Base-by-base conservation (phyloP, 495 filamentous ascomycete species). In the Bryoglossum gracile region DNA sequence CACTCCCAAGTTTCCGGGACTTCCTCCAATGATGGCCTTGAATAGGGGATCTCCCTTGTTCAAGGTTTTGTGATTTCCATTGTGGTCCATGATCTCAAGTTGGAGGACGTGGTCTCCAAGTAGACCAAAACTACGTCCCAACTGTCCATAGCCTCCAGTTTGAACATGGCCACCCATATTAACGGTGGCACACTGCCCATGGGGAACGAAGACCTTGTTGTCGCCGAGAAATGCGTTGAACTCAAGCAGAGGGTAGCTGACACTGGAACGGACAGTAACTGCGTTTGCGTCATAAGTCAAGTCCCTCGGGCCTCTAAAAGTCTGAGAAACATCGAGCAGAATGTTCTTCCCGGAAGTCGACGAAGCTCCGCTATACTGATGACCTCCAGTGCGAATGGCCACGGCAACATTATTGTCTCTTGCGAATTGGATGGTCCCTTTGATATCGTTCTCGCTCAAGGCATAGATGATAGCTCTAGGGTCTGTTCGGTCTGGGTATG, bases 1-100 rank as follows among this genome's bases (percentile, higher is more conserved):
- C 8, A 71, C 62, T 14, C 67, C 66, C 2, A 72, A 53, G 34
- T 71, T 70, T 8, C 68, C 69, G 1, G 67, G 69, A 48, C 69
- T 72, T 8, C 68, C 68, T 17, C 68, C 68, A 10, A 68, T 45
- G 34, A 69, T 59, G 11, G 64, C 66, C 57, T 60, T 62, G 54
- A 70, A 72, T 10, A 69, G 56, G 0, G 61, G 51, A 39, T 69
- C 54, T 16, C 16, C 63, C 0, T 39, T 44, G 32, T 59, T 68
- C 32, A 72, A 34, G 25, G 66, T 65, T 24, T 64, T 61, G 34
- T 58, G 39, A 19, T 63, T 58, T 0, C 65, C 68, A 16, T 66
- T 50, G 33, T 62, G 64, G 43, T 72, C 62, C 0, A 72, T 46
- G 26, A 70, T 65, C 39, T 65, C 62, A 28, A 72, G 55, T 6